These are phyloP conservation scores for Zanthoxylum bungeanum DNA, from an alignment of 345 rosid genomes.

Conservation along the genomic window DNA sequence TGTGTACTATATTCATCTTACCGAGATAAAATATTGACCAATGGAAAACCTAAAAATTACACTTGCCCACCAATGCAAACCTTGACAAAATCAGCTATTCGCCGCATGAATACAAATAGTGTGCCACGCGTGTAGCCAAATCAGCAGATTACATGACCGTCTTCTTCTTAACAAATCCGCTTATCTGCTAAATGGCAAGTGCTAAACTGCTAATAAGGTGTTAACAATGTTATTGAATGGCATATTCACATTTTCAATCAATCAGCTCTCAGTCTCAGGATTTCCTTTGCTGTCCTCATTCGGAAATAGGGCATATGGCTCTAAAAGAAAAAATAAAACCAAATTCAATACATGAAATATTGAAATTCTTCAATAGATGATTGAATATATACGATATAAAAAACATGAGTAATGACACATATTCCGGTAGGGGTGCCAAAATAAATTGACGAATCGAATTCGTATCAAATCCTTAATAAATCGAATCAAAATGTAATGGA, in stretches of 20 bases:
- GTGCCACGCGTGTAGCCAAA: background rate
- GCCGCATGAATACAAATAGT: background rate
- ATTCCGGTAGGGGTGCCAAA: no score
- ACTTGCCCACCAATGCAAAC: background rate
- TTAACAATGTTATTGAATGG: background rate
- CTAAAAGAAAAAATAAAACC: constrained; percentile 33
- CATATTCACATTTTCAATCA: constrained; percentile 31
- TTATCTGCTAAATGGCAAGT: background rate
- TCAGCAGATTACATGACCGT: background rate
- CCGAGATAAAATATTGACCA: background rate
- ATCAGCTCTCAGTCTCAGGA: constrained; percentile 80
- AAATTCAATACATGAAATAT: background rate
- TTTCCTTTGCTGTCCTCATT: constrained; percentile 83
- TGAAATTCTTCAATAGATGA: background rate
- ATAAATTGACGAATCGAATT: no score
- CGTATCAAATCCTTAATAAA: no score
- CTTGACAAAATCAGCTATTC: no score
- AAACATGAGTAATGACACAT: background rate
- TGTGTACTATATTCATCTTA: background rate
- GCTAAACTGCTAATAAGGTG: background rate
- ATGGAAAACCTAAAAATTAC: constrained; percentile 1
- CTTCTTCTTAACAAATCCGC: background rate
- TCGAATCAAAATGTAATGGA: no score
- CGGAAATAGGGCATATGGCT: constrained; percentile 95
- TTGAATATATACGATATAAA: background rate